A percentile compares a stretch with the other conserved stretches of the same genome.
Conservation (phyloP, 257 asterid species). For the Ophiorrhiza pumila region DNA sequence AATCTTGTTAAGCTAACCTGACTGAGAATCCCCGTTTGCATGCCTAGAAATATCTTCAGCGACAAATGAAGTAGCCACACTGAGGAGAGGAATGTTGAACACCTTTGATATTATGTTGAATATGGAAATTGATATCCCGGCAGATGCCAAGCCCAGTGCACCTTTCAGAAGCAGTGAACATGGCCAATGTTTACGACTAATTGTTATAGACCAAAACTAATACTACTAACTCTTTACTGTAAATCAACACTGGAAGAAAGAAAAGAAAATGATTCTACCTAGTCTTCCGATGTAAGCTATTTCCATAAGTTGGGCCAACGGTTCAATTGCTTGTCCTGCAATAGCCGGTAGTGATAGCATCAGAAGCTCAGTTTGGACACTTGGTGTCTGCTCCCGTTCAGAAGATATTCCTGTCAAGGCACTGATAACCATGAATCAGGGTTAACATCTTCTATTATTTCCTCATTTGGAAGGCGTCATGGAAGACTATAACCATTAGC, state of each 20-base stretch:
- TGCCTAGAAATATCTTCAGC: conserved; percentile 46
- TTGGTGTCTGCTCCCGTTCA: conserved; percentile 14
- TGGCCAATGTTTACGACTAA: not conserved
- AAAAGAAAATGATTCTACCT: conserved; percentile 23
- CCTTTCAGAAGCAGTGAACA: conserved; percentile 22
- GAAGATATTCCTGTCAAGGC: conserved; percentile 29
- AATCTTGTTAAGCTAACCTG: conserved; percentile 24
- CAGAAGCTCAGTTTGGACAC: conserved; percentile 34
- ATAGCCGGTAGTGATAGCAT: conserved; percentile 43
- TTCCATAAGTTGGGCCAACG: conserved; percentile 46
- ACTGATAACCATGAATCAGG: conserved; percentile 23
- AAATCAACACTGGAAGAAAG: not conserved
- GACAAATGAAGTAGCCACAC: conserved; percentile 47
- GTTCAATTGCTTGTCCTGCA: conserved; percentile 52
- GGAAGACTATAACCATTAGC: not conserved
- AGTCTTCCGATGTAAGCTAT: conserved; percentile 43
- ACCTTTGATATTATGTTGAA: conserved; percentile 45
- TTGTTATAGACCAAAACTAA: not conserved
- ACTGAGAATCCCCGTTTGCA: conserved; percentile 15
- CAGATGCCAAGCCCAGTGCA: conserved; percentile 42
- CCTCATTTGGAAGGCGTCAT: not conserved
- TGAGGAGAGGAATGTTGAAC: conserved; percentile 47
- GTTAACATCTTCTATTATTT: not conserved
- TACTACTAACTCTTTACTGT: not conserved
- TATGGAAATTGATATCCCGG: conserved; percentile 43